Conservation (phyloP, 2,329 filamentous ascomycete species). For the Trichoderma sp. region DNA sequence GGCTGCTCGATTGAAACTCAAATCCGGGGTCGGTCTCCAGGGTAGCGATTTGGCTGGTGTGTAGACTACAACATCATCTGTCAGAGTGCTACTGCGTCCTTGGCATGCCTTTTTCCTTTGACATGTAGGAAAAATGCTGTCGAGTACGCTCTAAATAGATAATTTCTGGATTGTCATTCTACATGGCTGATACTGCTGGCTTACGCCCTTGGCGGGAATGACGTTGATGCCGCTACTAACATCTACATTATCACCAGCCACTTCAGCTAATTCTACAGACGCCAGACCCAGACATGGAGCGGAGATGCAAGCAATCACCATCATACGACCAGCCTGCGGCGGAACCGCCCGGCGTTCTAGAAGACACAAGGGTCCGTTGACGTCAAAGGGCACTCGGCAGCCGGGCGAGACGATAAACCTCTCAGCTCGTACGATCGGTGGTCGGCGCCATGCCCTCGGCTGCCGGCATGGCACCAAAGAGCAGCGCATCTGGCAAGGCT, state of each 20-base stretch:
- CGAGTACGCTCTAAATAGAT: neutral
- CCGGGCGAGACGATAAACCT: neutral
- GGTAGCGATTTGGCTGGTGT: neutral
- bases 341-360: constrained; percentile 11
- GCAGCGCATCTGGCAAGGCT: neutral
- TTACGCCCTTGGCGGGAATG: neutral
- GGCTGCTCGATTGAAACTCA: neutral
- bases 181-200: neutral
- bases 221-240: neutral
- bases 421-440: constrained; percentile 15
- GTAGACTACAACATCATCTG: neutral
- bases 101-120: neutral
- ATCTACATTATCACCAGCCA: neutral
- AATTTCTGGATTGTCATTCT: neutral
- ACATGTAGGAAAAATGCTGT: neutral
- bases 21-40: neutral
- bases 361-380: neutral
- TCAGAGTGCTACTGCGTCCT: neutral
- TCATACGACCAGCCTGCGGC: neutral
- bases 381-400: neutral
- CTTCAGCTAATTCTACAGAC: neutral
- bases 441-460: neutral
- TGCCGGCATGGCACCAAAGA: neutral
- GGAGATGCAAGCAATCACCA: neutral
- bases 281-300: neutral